Evolutionary conservation across 2,329 filamentous ascomycete genomes (phyloP), one percentile per base, ranked within the genome.

Genomic region (Botrytis tulipae): DNA sequence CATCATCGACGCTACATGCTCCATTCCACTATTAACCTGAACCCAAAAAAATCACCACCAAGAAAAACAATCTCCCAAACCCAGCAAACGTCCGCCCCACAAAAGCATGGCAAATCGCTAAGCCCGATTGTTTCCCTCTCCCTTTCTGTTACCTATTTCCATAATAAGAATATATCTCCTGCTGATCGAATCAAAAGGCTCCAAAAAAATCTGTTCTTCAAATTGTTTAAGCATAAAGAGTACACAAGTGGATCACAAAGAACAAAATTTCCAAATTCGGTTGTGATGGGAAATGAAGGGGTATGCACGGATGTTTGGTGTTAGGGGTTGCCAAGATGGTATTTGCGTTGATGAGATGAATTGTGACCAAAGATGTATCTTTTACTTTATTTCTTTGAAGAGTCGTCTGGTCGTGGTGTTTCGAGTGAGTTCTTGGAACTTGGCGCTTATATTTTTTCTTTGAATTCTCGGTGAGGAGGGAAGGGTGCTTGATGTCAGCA

Each of bases 261-360:
- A n/a, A 20, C 32, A 10, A 37, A 14, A 67, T 20, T 51, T 12
- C 46, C 63, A 18, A 37, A 67, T 54, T 37, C 2, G 46, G 63
- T 35, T n/a, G 46, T 40, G 5, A 25, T 48, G 29, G 63, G 63
- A 66, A 35, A 67, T 67, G 63, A 67, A 67, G 63, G 63, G 63
- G 63, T 66, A 18, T 40, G 63, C 63, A 67, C 63, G 63, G 63
- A 67, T 67, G 32, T 40, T 67, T 67, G 63, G 32, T 40, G 44
- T 54, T 46, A 37, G 46, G 63, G 32, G 63, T 51, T 51, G 32
- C 44, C 32, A 51, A 51, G 44, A 25, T 62, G 29, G 42, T 22
- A 32, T n/a, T 37, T 46, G 44, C 22, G 63, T 37, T n/a, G 32
- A 51, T 37, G 29, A 35, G 51, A 57, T 57, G 51, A 57, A 57